Conservation (phyloP, 1,139 yeast species). For the Tardiomyces blankii region DNA sequence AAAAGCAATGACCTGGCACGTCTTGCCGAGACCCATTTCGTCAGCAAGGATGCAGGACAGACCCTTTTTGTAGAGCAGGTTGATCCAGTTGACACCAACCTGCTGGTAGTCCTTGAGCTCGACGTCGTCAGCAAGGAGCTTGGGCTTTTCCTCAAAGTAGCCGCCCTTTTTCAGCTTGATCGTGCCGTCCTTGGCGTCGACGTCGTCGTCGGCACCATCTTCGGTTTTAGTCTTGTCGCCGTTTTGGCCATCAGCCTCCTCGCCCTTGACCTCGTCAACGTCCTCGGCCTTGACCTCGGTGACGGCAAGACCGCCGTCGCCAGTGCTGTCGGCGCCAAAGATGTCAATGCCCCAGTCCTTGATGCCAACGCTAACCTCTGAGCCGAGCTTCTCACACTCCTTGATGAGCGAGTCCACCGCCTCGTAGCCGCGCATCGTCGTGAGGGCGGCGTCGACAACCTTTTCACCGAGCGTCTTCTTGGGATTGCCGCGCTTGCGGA, state of each 20-base stretch:
- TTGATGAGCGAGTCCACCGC: constrained; percentile 88
- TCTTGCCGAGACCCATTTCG: constrained; percentile 97
- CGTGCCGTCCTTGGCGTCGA: constrained; percentile 13
- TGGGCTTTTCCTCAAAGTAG: constrained; percentile 66
- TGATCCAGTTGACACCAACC: constrained; percentile 92
- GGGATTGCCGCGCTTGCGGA: constrained; percentile 26
- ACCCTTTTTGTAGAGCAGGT: constrained; percentile 60
- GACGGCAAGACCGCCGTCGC: constrained; percentile 31
- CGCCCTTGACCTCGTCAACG: constrained; percentile 11
- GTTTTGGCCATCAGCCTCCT: constrained; percentile 1
- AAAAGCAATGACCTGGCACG: constrained; percentile 93
- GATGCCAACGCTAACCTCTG: constrained; percentile 59
- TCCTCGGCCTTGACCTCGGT: constrained; percentile 20
- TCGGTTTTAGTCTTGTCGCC: constrained; percentile 1
- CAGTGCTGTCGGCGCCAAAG: constrained; percentile 30
- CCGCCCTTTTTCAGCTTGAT: constrained; percentile 22
- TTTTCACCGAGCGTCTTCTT: constrained; percentile 62
- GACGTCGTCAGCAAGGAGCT: constrained; percentile 47
- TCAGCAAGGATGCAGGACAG: constrained; percentile 93
- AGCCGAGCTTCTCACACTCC: constrained; percentile 72
- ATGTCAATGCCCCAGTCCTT: constrained; percentile 76
- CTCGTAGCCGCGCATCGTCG: constrained; percentile 71
- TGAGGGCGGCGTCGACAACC: constrained; percentile 46
- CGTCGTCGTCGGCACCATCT: constrained; percentile 13
- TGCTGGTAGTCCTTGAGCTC: constrained; percentile 82